Evolutionary conservation across 305 asterid genomes (phyloP), one percentile per base, ranked within the genome.

Genomic region (Fraxinus velutina): DNA sequence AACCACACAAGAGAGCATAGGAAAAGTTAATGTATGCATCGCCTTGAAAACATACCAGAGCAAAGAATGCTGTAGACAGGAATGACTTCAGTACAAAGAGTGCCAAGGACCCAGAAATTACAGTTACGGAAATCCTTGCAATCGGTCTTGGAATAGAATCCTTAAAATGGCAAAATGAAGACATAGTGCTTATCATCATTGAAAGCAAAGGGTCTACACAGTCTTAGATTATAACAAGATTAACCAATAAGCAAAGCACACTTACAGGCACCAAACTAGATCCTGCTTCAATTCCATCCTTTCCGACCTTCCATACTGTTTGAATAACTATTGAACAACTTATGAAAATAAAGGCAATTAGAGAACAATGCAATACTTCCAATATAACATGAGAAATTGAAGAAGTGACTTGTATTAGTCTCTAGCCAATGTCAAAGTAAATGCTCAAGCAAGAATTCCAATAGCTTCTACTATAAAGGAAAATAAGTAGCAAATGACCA

Each of bases 221-320:
- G 36, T 32, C 33, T 9, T 29, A 50, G 2, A 33, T 62, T 8
- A 6, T 47, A 76, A 80, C 52, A 55, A 62, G 80, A 78, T 21
- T 78, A 19, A 39, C 73, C 52, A 44, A 37, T 36, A 21, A 71
- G 60, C 55, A 55, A 68, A 30, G 19, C 60, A 71, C 30, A 82
- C 97, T 91, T 87, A 96, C 99, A 42, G 98, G 97, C 81, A 96
- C 97, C 84, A 96, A 79, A 83, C 79, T 88, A 34, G 96, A 89
- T 89, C 98, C 98, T n/a, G 93, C 97, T 85, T 94, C 99, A 85
- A 94, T 79, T 78, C 97, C 97, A 87, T 94, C 95, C 88, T 88
- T 94, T 79, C 97, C 98, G 76, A 93, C 90, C 78, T 85, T 94
- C 93, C 90, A 92, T 71, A 78, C 92, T 15, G 94, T 94, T 88